Conservation (phyloP, 1,284 basidiomycete genomes). For the Hemileia vastatrix region DNA sequence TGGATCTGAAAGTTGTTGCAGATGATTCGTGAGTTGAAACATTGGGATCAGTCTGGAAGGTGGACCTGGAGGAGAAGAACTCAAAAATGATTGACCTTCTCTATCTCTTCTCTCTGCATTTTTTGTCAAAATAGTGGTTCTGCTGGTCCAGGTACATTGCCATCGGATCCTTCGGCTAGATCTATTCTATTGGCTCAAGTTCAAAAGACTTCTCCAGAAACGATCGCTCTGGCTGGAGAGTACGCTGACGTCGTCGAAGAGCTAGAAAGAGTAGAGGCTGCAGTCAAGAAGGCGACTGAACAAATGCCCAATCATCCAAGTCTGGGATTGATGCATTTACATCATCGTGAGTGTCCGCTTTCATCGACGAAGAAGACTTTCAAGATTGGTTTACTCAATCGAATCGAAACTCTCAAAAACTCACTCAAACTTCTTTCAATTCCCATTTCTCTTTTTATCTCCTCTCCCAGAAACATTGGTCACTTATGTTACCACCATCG, state of each 20-base stretch:
- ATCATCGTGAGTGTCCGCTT: constrained; percentile 56
- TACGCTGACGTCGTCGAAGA: constrained; percentile 50
- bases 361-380: background rate
- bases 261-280: constrained; percentile 53
- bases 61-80: background rate
- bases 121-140: background rate
- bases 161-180: constrained; percentile 38
- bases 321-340: constrained; percentile 60
- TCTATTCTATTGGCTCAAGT: constrained; percentile 61
- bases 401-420: too few species aligned
- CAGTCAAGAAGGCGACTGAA: constrained; percentile 53
- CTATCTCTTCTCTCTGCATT: background rate
- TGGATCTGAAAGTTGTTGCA: constrained; percentile 1
- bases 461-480: constrained; percentile 63
- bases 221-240: constrained; percentile 51
- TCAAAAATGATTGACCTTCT: background rate
- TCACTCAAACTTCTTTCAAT: too few species aligned
- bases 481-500: constrained; percentile 79
- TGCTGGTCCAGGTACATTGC: background rate
- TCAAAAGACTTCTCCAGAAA: constrained; percentile 69
- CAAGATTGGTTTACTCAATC: background rate
- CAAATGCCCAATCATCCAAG: constrained; percentile 51
- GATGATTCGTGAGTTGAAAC: background rate
- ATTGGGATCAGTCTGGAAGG: background rate
- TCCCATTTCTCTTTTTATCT: too few species aligned